Conservation (phyloP, 1,284 basidiomycete genomes). For the Microstroma glucosiphilum region DNA sequence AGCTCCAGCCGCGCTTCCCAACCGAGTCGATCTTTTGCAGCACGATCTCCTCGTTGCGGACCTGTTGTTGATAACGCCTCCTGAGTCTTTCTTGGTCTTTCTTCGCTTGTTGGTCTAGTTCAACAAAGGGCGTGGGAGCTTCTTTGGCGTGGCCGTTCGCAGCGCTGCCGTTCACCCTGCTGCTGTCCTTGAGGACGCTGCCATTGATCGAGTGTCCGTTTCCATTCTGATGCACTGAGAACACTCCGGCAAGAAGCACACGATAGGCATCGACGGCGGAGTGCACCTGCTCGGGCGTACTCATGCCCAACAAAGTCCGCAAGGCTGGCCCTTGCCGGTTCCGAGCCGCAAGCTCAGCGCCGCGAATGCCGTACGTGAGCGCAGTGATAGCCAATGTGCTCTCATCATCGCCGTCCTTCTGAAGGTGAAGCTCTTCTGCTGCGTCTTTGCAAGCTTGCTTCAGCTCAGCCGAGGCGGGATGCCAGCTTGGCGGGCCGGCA, state of each 20-base stretch:
- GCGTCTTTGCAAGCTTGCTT: slow-evolving; percentile 52
- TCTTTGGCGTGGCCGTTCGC: no score
- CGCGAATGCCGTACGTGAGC: slow-evolving; percentile 36
- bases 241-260: slow-evolving; percentile 22
- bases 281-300: slow-evolving; percentile 45
- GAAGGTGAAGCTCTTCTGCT: slow-evolving; percentile 13
- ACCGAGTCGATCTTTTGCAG: background rate
- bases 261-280: slow-evolving; percentile 37
- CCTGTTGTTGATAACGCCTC: background rate
- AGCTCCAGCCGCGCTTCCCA: background rate
- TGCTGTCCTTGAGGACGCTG: no score
- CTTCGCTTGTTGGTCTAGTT: background rate
- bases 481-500: slow-evolving; percentile 67
- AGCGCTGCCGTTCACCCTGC: no score
- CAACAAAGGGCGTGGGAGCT: no score
- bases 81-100: background rate
- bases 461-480: slow-evolving; percentile 66
- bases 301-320: slow-evolving; percentile 43
- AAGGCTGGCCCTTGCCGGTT: slow-evolving; percentile 16
- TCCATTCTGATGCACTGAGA: background rate
- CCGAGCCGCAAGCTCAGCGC: slow-evolving; percentile 19
- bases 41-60: slow-evolving; percentile 2
- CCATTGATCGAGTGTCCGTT: background rate
- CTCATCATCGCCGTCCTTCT: slow-evolving; percentile 10
- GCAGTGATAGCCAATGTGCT: slow-evolving; percentile 32